Evolutionary conservation across 495 filamentous ascomycete genomes (phyloP), one percentile per base, ranked within the genome.

Genomic region (Articulospora tetracladia): DNA sequence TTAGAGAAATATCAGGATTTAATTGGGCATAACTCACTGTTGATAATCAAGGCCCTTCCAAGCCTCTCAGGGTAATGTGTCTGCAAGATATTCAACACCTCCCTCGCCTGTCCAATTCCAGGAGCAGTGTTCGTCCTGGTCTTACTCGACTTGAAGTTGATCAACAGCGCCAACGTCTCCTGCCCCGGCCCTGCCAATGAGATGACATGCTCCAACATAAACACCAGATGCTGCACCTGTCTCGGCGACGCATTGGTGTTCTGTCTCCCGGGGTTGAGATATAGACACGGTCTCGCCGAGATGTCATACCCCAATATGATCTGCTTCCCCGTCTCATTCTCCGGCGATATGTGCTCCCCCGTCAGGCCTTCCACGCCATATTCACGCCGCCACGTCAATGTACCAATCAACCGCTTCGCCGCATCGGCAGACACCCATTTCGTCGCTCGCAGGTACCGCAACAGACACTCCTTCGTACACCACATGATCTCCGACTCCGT

Each of bases 301-400:
- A 87, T 89, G 74, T 98, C 94, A 69, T 86, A 98, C 20, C 94
- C 94, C 24, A 94, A 68, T 24, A 94, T 77, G 54, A 96, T 78
- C 71, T 97, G 93, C 75, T 98, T 98, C 17, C 94, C 94, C 2
- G 94, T 98, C 74, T 91, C 92, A 72, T 97, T 95, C 75, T 98
- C 94, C 3, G 86, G 82, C 0, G 86, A 87, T 64, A 97, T 91
- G 69, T 94, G 86, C 3, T 97, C 93, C 2, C 87, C 77, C 0
- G 89, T 90, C 72, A 92, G 78, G 24, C 78, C 79, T 36, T 88
- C 81, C 34, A 91, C 73, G 12, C 89, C 89, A 62, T 94, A 98
- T 63, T 97, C 93, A 11, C 93, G 79, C 39, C 94, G 83, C 94
- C 94, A 98, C 50, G 83, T 80, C 23, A 98, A 76, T 0, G 93